These are phyloP conservation scores for Polyrhizophydium stewartii DNA, from an alignment of 371 early-diverging fungal species.

Conservation along the genomic window DNA sequence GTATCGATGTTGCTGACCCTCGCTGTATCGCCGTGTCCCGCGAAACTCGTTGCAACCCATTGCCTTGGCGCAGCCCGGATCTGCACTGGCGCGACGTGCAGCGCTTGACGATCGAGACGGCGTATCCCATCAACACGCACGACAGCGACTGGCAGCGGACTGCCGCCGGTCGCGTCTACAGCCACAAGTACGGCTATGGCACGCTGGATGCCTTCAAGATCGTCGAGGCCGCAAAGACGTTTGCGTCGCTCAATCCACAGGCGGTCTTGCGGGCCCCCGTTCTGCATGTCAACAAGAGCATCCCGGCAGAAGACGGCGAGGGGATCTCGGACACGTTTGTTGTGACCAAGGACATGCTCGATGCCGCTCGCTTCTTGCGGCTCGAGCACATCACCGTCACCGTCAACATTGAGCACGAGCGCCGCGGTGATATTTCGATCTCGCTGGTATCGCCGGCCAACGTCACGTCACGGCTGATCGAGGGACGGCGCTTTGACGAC, in stretches of 20 bases:
- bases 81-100: slow-evolving; percentile 92
- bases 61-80: slow-evolving; percentile 56
- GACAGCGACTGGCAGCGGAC: slow-evolving; percentile 32
- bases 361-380: slow-evolving; percentile 42
- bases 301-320: slow-evolving; percentile 46
- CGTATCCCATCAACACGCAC: slow-evolving; percentile 62
- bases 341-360: slow-evolving; percentile 46
- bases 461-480: slow-evolving; percentile 64
- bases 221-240: slow-evolving; percentile 73
- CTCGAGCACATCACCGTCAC: slow-evolving; percentile 88
- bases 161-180: slow-evolving; percentile 56
- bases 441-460: slow-evolving; percentile 67
- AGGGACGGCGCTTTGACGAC: slow-evolving; percentile 60
- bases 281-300: slow-evolving; percentile 39
- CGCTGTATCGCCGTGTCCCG: background rate
- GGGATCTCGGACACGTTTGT: slow-evolving; percentile 12
- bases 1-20: background rate
- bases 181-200: slow-evolving; percentile 91
- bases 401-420: slow-evolving; percentile 70
- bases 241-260: slow-evolving; percentile 61
- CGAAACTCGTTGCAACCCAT: background rate
- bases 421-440: slow-evolving; percentile 79
- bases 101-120: slow-evolving; percentile 73
- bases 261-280: slow-evolving; percentile 45
- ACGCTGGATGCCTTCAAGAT: slow-evolving; percentile 78